Percentiles rank a stretch among this genome's conserved stretches.
Evolutionary conservation across 1,284 basidiomycete genomes (phyloP).

Genomic region (Trichosporon faecale): DNA sequence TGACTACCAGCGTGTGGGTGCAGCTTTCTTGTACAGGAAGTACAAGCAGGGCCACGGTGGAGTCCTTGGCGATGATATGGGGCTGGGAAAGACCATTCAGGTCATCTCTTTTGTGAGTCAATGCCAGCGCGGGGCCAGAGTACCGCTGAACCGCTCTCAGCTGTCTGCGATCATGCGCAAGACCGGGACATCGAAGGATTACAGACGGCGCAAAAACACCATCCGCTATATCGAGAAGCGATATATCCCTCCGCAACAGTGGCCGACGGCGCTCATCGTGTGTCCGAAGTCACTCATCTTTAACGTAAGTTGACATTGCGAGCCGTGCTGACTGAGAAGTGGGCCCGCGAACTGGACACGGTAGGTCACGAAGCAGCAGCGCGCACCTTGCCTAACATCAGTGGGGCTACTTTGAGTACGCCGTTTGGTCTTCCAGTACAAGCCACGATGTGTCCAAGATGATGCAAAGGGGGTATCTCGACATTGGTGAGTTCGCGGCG

Average conservation of each 20-base stretch:
- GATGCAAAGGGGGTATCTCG: constrained; percentile 40
- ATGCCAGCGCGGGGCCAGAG: neutral
- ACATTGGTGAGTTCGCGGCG: constrained; percentile 36
- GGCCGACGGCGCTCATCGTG: constrained; percentile 48
- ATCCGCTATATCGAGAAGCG: constrained; percentile 20
- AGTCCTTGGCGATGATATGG: constrained; percentile 58
- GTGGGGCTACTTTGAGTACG: constrained; percentile 51
- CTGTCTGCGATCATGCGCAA: constrained; percentile 56
- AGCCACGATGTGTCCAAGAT: constrained; percentile 18
- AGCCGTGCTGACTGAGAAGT: constrained; percentile 40
- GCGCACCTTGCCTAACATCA: constrained; percentile 15
- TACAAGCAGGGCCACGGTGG: constrained; percentile 51
- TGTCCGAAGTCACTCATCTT: constrained; percentile 52
- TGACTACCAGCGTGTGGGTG: constrained; percentile 54
- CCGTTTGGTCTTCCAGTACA: constrained; percentile 26
- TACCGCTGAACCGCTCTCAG: constrained; percentile 25
- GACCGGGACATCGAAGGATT: constrained; percentile 47
- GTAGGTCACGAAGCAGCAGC: constrained; percentile 23
- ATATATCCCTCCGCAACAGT: constrained; percentile 32
- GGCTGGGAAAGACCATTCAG: constrained; percentile 52
- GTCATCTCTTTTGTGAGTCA: constrained; percentile 46
- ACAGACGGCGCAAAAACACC: constrained; percentile 37
- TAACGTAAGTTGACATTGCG: constrained; percentile 43
- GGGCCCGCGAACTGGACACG: constrained; percentile 54
- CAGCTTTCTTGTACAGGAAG: constrained; percentile 53